phyloP scores from a whole-genome alignment of 2,329 filamentous ascomycete species.

The Stagonosporopsis cucurbitacearum region DNA sequence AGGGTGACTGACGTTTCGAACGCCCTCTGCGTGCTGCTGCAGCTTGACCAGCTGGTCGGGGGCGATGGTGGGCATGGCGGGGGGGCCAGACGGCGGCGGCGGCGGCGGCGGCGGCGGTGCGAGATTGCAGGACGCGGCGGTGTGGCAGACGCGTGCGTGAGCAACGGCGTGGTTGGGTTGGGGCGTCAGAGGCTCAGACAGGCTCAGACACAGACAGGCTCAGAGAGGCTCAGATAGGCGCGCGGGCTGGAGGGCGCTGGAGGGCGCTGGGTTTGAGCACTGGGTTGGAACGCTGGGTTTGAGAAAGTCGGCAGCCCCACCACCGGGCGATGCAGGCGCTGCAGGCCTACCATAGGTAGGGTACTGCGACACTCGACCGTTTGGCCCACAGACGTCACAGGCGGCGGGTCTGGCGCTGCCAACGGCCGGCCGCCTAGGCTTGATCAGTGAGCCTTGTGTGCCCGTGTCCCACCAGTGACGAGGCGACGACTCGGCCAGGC shows the following conservation, averaged over 20 bases:
- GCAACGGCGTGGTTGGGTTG: slow-evolving; percentile 5
- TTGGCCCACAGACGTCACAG: slow-evolving; percentile 10
- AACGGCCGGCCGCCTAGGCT: neutral
- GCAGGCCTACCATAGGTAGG: too few species aligned
- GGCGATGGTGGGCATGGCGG: slow-evolving; percentile 84
- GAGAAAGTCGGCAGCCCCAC: slow-evolving; percentile 16
- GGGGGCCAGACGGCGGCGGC: neutral
- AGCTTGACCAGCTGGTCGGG: slow-evolving; percentile 89
- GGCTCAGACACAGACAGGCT: too few species aligned
- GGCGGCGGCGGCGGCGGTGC: neutral
- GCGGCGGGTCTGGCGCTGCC: neutral
- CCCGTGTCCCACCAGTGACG: too few species aligned
- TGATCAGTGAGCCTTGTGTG: too few species aligned
- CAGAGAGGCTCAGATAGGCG: too few species aligned
- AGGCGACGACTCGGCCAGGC: neutral
- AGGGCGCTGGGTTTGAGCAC: too few species aligned
- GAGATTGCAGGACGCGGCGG: slow-evolving; percentile 7
- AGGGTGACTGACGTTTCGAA: slow-evolving; percentile 85
- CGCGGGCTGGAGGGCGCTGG: neutral
- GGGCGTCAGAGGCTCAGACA: too few species aligned
- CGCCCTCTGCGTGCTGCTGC: slow-evolving; percentile 84
- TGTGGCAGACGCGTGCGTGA: slow-evolving; percentile 4
- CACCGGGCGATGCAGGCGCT: neutral
- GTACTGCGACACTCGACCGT: too few species aligned
- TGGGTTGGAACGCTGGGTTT: neutral